Percentiles rank a stretch among this genome's conserved stretches.
Evolutionary conservation across 2,329 filamentous ascomycete genomes (phyloP).

Genomic region (Apiospora sp.): DNA sequence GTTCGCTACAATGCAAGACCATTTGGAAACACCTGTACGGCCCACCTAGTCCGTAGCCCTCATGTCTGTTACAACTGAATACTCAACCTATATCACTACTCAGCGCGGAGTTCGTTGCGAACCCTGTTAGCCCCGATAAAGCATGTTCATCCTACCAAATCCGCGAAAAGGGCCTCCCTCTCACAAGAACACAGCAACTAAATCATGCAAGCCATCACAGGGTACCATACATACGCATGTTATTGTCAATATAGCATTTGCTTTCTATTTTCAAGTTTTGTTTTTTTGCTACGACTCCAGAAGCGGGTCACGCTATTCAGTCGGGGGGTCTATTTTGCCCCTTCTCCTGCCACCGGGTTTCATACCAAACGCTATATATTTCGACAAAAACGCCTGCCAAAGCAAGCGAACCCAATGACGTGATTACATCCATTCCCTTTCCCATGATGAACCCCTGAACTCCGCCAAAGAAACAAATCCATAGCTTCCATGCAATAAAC

Average conservation of each 20-base stretch:
- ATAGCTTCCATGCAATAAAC: constrained; percentile 8
- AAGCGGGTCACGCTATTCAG: background rate
- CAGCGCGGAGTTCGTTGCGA: background rate
- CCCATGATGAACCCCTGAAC: background rate
- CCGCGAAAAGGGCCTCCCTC: background rate
- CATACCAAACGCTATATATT: constrained; percentile 16
- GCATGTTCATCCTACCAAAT: background rate
- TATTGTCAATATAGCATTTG: background rate
- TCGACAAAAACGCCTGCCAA: background rate
- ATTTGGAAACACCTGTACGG: background rate
- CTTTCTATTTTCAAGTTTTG: constrained; percentile 3
- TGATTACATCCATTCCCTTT: background rate
- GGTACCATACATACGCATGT: background rate
- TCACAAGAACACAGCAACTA: background rate
- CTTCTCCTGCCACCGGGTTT: background rate
- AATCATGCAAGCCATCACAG: background rate
- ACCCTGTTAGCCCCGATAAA: background rate
- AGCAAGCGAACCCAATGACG: constrained; percentile 3
- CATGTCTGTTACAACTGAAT: background rate
- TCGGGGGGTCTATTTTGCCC: background rate
- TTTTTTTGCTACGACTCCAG: background rate
- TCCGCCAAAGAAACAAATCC: background rate
- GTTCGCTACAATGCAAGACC: background rate
- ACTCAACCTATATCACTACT: background rate
- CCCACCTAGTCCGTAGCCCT: no score